Evolutionary conservation across 176 grass and related monocot genomes (phyloP), one percentile per base, ranked within the genome.

Genomic region (Paspalum notatum): DNA sequence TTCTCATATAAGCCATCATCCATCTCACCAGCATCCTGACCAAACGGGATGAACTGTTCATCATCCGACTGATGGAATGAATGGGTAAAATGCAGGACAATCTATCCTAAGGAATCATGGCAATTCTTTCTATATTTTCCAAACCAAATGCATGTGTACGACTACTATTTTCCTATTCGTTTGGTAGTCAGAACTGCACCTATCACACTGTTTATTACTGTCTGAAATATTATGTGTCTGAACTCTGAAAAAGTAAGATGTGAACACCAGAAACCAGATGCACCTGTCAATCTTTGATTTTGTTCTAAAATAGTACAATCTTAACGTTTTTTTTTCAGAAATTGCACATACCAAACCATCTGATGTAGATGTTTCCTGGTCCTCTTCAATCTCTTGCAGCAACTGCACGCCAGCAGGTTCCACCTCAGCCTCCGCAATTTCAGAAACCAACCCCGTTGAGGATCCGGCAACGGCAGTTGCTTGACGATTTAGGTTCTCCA

Each of bases 1-100:
- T 81, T 88, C 20, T 89, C 81, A 15, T 71, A 85, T 9, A 88
- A 69, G 21, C 71, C 80, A 20, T 66, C 79, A 3, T 86, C 85
- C 45, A 75, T 47, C 37, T 62, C 77, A 44, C 38, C 22, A 24
- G 53, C 86, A 25, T 89, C 86, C 86, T 94, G 73, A 6, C 42
- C 54, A 13, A 20, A 68, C 72, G 7, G 32, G 60, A 78, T 11
- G 3, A 9, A 64, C 3, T 55, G 37, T 45, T 79, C 58, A 66
- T 17, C 8, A 3, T 41, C 73, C 9, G 72, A 57, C n/a, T n/a
- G n/a, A n/a, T n/a, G n/a, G 72, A 83, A 53, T 26, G 18, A 55
- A 40, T 17, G 13, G 4, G 9, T 27, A n/a, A 6, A 65, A 37
- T 20, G 49, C 70, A 55, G 49, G 24, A 17, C 48, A 18, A 26